Base-by-base conservation (phyloP, 139 green algal species). In the Tetraselmis striata region DNA sequence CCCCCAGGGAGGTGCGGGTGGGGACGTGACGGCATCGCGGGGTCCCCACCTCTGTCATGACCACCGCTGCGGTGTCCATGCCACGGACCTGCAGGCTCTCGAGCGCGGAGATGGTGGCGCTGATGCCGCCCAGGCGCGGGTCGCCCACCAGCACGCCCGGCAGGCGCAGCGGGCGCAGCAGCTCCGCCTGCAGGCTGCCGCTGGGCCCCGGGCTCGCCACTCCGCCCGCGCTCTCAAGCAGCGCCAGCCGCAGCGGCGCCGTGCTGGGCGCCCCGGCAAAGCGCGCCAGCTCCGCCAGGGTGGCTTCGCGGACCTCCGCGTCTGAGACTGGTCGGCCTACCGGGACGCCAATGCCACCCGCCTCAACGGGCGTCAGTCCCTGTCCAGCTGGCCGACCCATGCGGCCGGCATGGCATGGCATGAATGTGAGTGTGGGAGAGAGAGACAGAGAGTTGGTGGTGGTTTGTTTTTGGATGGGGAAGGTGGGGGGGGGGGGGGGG, bases 201-300 rank as follows among this genome's bases (percentile, higher is more conserved):
- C 91, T 95, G 1, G 96, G 95, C 0, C 80, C 89, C 5, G 96
- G 96, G 82, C 90, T 96, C 0, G 88, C 89, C 59, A 97, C 92
- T 0, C 96, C 96, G 0, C 96, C 96, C 0, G 96, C 96, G 23
- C 93, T 98, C 88, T 99, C 96, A 27, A 99, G 83, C 28, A 99
- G 79, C 1, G 87, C 84, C 58, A 98, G 79, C 0, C 79, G 77
- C 30, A 78, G 23, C 27, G 58, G 29, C 1, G 1, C 76, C 11
- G n/a, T 78, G 32, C 80, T 83, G 2, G 32, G 5, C 11, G 5
- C 45, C 45, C 45, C 45, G 18, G 45, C 11, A 78, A 78, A 78
- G 27, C 75, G 28, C 11, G 45, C 18, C 45, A 67, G 18, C 45
- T 67, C 45, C 45, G 45, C 45, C 45, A 67, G 5, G 5, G 45